Conservation (phyloP, 257 asterid genomes). For the Parsonsia alboflavescens region DNA sequence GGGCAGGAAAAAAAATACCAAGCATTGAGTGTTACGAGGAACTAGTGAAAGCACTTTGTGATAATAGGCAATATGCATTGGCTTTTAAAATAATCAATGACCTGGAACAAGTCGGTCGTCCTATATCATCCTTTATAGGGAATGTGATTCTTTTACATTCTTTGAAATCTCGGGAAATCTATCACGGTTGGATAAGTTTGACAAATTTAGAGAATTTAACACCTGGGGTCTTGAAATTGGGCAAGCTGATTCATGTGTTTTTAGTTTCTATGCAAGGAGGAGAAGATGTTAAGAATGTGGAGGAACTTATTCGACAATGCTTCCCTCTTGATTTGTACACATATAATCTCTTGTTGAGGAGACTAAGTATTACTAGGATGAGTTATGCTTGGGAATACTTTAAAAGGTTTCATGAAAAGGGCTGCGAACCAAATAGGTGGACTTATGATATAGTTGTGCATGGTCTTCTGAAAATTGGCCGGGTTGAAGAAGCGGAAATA, state of each 20-base stretch:
- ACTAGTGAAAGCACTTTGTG: conserved; percentile 59
- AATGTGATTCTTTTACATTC: conserved; percentile 67
- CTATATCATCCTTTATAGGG: conserved; percentile 65
- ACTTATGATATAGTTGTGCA: conserved; percentile 52
- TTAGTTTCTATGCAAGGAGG: conserved; percentile 40
- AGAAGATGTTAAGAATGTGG: conserved; percentile 38
- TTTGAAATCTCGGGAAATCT: conserved; percentile 32
- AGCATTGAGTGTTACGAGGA: conserved; percentile 68
- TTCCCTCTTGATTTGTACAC: conserved; percentile 55
- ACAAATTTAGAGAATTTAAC: conserved; percentile 30
- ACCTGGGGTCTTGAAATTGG: conserved; percentile 44
- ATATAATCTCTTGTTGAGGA: conserved; percentile 63
- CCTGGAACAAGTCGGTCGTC: conserved; percentile 54
- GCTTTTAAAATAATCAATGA: conserved; percentile 63
- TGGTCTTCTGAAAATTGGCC: conserved; percentile 50
- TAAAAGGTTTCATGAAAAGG: conserved; percentile 35
- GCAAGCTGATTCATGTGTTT: conserved; percentile 57
- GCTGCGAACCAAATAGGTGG: conserved; percentile 73
- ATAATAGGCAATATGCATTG: conserved; percentile 24
- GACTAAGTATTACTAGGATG: conserved; percentile 34
- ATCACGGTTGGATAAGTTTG: conserved; percentile 40
- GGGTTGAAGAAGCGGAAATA: conserved; percentile 50
- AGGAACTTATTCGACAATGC: conserved; percentile 45
- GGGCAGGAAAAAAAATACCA: conserved; percentile 36
- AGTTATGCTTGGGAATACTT: conserved; percentile 44